A percentile compares a stretch with the other conserved stretches of the same genome.
Evolutionary conservation across 768 basidiomycete genomes (phyloP).

Genomic region (Pleurotus citrinopileatus): DNA sequence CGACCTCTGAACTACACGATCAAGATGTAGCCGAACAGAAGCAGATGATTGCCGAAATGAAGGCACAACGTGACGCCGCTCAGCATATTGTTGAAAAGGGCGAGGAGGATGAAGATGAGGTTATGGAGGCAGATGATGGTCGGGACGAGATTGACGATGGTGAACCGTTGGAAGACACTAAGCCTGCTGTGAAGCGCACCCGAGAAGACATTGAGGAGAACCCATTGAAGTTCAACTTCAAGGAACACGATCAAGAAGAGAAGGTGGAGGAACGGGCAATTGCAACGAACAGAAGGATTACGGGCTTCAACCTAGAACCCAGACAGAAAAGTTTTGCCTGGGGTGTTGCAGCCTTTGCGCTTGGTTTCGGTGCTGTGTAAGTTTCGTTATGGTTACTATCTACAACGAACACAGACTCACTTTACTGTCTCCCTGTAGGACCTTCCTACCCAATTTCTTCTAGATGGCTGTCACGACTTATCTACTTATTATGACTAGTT

Average conservation of each 20-base stretch:
- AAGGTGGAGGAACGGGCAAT: constrained; percentile 39
- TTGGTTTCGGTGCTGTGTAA: constrained; percentile 80
- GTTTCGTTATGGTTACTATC: constrained; percentile 25
- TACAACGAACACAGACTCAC: constrained; percentile 5
- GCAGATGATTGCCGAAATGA: constrained; percentile 70
- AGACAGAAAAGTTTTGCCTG: constrained; percentile 76
- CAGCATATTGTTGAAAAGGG: constrained; percentile 22
- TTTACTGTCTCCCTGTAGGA: constrained; percentile 27
- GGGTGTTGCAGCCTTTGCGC: constrained; percentile 82
- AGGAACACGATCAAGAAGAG: constrained; percentile 62
- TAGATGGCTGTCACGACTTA: constrained; percentile 23
- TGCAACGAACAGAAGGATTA: constrained; percentile 56
- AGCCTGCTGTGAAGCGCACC: constrained; percentile 43
- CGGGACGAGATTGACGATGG: constrained; percentile 9
- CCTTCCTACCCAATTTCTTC: constrained; percentile 63
- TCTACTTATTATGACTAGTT: not conserved
- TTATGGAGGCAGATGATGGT: constrained; percentile 40
- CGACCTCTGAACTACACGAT: constrained; percentile 58
- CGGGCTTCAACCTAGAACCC: constrained; percentile 50
- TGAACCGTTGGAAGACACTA: constrained; percentile 20
- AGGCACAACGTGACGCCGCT: constrained; percentile 52
- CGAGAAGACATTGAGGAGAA: constrained; percentile 52
- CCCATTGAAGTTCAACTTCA: constrained; percentile 58
- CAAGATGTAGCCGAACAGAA: constrained; percentile 78
- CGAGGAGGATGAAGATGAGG: constrained; percentile 20